These are phyloP conservation scores for Diaporthe amygdali DNA, from an alignment of 2,329 filamentous ascomycete genomes.

Conservation along the genomic window DNA sequence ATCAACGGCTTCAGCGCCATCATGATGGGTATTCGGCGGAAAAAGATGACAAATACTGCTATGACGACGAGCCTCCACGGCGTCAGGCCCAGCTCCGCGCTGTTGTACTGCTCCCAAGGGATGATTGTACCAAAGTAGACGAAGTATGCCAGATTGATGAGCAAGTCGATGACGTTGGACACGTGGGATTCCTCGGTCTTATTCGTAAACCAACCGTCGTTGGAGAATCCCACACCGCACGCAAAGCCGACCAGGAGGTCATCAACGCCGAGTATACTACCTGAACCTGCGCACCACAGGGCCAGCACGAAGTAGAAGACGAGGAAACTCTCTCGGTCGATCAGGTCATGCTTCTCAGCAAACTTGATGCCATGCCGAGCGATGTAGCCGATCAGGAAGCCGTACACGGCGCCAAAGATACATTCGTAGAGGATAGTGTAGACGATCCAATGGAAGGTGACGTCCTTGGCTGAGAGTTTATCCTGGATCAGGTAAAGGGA, in stretches of 20 bases:
- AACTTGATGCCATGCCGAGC: constrained; percentile 89
- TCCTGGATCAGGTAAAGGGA: constrained; percentile 89
- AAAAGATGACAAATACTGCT: constrained; percentile 91
- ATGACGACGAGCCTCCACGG: constrained; percentile 95
- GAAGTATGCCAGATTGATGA: constrained; percentile 97
- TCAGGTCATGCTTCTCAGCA: constrained; percentile 83
- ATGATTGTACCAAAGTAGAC: constrained; percentile 98
- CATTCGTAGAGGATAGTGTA: constrained; percentile 94
- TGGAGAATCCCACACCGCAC: constrained; percentile 97
- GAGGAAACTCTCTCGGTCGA: constrained; percentile 95
- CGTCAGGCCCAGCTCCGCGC: constrained; percentile 71
- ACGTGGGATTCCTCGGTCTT: constrained; percentile 99
- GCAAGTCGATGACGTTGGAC: constrained; percentile 96
- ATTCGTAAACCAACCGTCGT: constrained; percentile 98
- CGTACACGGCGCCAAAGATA: constrained; percentile 87
- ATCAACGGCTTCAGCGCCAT: constrained; percentile 88
- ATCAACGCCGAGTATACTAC: constrained; percentile 88
- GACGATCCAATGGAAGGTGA: constrained; percentile 87
- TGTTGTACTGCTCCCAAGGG: constrained; percentile 92
- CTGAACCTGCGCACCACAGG: constrained; percentile 93
- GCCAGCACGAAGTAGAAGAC: constrained; percentile 99
- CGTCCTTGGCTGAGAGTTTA: constrained; percentile 68
- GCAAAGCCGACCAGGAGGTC: constrained; percentile 94
- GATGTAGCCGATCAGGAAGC: constrained; percentile 85
- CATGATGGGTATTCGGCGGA: constrained; percentile 96